phyloP scores from a whole-genome alignment of 805 yeast species.

The Candida peoriensis region DNA sequence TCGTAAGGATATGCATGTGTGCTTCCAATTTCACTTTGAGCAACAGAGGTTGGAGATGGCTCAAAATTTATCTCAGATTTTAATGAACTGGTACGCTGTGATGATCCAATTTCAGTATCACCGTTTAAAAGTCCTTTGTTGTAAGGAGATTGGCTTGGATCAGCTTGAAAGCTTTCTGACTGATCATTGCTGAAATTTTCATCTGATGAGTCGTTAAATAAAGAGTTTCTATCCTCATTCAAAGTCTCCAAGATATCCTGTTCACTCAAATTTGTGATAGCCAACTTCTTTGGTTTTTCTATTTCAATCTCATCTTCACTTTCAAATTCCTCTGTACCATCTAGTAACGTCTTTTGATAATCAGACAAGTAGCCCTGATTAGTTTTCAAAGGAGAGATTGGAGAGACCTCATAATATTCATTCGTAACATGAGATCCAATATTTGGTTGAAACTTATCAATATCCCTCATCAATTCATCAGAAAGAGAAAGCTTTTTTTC shows the following conservation, averaged over 20 bases:
- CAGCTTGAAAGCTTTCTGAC: constrained; percentile 1
- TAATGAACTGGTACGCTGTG: constrained; percentile 5
- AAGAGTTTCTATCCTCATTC: constrained; percentile 4
- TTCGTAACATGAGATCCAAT: constrained; percentile 3
- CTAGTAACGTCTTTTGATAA: neutral
- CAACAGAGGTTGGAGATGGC: constrained; percentile 2
- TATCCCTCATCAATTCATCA: constrained; percentile 24
- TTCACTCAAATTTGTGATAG: neutral
- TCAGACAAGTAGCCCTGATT: neutral
- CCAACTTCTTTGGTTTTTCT: neutral
- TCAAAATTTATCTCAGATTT: constrained; percentile 8
- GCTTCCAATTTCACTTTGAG: too few relatives aligned
- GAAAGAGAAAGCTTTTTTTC: constrained; percentile 22
- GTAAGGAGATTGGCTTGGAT: too few relatives aligned
- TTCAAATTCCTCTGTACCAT: neutral
- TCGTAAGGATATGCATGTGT: too few relatives aligned
- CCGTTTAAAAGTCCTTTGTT: constrained; percentile 5
- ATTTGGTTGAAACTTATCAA: constrained; percentile 21
- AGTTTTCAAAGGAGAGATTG: constrained; percentile 17
- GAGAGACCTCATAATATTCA: constrained; percentile 15
- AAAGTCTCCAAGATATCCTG: neutral
- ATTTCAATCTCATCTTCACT: neutral
- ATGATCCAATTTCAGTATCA: constrained; percentile 5
- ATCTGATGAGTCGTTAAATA: constrained; percentile 20
- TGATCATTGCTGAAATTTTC: constrained; percentile 1